These are phyloP conservation scores for Paramyrothecium roridum DNA, from an alignment of 2,329 filamentous ascomycete genomes.

Conservation along the genomic window DNA sequence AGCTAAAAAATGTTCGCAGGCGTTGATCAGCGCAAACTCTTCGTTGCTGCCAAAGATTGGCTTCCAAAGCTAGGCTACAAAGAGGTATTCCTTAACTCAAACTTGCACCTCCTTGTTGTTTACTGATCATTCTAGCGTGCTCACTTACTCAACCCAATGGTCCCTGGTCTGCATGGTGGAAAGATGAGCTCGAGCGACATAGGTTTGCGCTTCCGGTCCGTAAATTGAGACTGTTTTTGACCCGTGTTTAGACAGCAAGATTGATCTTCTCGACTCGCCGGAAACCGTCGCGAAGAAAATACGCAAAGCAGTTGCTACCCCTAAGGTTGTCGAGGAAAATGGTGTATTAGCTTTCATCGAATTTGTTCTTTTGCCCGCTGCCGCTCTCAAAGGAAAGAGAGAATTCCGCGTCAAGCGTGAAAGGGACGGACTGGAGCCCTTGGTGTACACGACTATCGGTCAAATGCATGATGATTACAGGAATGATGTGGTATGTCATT, in stretches of 20 bases:
- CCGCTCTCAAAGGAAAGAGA: constrained; percentile 56
- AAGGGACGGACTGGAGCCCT: constrained; percentile 64
- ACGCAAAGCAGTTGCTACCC: constrained; percentile 77
- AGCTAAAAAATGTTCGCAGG: constrained; percentile 16
- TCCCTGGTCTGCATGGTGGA: constrained; percentile 76
- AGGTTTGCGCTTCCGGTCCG: constrained; percentile 36
- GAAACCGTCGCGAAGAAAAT: constrained; percentile 79
- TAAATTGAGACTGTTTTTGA: not conserved
- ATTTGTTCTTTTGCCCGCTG: constrained; percentile 77
- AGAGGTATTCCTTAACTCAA: constrained; percentile 36
- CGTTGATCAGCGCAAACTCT: constrained; percentile 85
- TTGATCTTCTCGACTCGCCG: constrained; percentile 81
- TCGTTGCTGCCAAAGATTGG: constrained; percentile 79
- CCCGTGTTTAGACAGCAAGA: constrained; percentile 66
- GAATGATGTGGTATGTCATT: constrained; percentile 66
- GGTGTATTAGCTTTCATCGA: constrained; percentile 85
- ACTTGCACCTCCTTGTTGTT: not conserved
- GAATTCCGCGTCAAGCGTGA: constrained; percentile 67
- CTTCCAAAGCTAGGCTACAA: constrained; percentile 83
- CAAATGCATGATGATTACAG: constrained; percentile 77
- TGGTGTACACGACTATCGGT: constrained; percentile 75
- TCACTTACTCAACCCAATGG: constrained; percentile 66
- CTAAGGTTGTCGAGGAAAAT: constrained; percentile 77
- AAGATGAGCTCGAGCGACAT: constrained; percentile 83
- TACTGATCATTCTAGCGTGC: constrained; percentile 24